Percentiles rank a stretch among this genome's conserved stretches.
Conservation (phyloP, 768 basidiomycete genomes). For the Lepiota venenata region DNA sequence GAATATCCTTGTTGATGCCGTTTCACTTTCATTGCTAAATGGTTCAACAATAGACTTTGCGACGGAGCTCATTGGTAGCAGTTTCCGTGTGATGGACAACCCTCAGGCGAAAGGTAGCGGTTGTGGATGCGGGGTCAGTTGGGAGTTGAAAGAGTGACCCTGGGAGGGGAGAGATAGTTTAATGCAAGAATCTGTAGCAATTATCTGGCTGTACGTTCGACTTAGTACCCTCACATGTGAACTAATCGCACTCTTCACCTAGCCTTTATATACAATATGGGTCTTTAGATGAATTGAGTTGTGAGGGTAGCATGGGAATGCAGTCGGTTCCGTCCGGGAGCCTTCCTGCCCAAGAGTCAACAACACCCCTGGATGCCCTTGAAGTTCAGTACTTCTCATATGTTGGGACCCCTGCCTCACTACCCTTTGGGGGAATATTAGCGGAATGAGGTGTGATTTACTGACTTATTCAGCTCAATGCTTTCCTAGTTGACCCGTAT, state of each 20-base stretch:
- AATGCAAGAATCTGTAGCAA: neutral
- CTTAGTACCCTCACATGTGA: neutral
- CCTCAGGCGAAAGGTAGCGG: constrained; percentile 88
- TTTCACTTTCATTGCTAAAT: constrained; percentile 81
- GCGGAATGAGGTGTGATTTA: constrained; percentile 22
- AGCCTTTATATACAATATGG: neutral
- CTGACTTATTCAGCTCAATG: constrained; percentile 24
- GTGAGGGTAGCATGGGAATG: too few relatives aligned
- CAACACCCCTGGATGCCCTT: constrained; percentile 10
- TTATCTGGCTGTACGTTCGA: constrained; percentile 2
- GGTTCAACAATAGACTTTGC: constrained; percentile 89
- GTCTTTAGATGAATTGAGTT: too few relatives aligned
- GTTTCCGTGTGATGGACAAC: constrained; percentile 80
- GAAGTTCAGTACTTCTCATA: constrained; percentile 14
- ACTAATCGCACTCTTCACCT: neutral
- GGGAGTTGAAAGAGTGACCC: constrained; percentile 68
- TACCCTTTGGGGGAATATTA: constrained; percentile 21
- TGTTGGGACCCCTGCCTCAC: constrained; percentile 20
- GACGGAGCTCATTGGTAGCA: constrained; percentile 93
- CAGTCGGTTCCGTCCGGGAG: too few relatives aligned
- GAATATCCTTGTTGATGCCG: constrained; percentile 79
- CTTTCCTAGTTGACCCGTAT: neutral
- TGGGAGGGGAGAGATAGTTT: neutral
- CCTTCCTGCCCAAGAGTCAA: neutral
- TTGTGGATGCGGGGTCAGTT: constrained; percentile 95